phyloP scores from a whole-genome alignment of 805 yeast species.

The Nakazawaea laoshanensis region DNA sequence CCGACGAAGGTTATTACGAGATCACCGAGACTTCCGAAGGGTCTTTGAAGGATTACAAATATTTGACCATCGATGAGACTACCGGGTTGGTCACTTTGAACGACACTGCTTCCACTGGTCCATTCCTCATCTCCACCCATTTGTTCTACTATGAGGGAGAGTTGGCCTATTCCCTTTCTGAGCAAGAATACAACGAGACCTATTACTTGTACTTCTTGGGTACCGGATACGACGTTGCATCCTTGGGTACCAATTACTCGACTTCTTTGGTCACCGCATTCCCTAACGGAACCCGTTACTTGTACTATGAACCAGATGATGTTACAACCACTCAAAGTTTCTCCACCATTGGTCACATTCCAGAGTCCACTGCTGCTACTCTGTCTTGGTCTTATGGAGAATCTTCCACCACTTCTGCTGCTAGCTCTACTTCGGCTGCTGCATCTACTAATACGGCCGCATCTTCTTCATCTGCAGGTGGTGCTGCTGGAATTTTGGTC shows the following conservation, averaged over 20 bases:
- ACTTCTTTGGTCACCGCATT: slow-evolving; percentile 5
- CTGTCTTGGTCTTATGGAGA: too few species aligned
- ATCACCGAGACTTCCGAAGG: slow-evolving; percentile 5
- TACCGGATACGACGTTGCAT: not conserved
- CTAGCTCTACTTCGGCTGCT: too few species aligned
- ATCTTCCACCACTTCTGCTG: too few species aligned
- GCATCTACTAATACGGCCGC: too few species aligned
- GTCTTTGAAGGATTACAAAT: slow-evolving; percentile 1
- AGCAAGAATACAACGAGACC: slow-evolving; percentile 3
- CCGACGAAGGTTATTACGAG: slow-evolving; percentile 11
- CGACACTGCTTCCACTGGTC: slow-evolving; percentile 7
- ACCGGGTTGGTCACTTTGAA: slow-evolving; percentile 7
- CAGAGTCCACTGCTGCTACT: slow-evolving; percentile 7
- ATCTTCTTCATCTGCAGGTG: too few species aligned
- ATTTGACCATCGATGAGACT: slow-evolving; percentile 8
- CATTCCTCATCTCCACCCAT: slow-evolving; percentile 5
- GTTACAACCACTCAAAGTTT: slow-evolving; percentile 4
- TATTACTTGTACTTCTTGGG: slow-evolving; percentile 5
- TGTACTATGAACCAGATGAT: slow-evolving; percentile 5
- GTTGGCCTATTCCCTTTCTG: slow-evolving; percentile 3
- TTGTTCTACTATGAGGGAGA: slow-evolving; percentile 8
- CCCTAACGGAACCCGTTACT: slow-evolving; percentile 7
- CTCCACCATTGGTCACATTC: slow-evolving; percentile 5
- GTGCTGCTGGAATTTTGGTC: too few species aligned
- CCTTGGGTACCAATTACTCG: slow-evolving; percentile 2